A percentile compares a stretch with the other conserved stretches of the same genome.
Conservation (phyloP, 2,329 filamentous ascomycete species). For the Akanthomyces lecanii region DNA sequence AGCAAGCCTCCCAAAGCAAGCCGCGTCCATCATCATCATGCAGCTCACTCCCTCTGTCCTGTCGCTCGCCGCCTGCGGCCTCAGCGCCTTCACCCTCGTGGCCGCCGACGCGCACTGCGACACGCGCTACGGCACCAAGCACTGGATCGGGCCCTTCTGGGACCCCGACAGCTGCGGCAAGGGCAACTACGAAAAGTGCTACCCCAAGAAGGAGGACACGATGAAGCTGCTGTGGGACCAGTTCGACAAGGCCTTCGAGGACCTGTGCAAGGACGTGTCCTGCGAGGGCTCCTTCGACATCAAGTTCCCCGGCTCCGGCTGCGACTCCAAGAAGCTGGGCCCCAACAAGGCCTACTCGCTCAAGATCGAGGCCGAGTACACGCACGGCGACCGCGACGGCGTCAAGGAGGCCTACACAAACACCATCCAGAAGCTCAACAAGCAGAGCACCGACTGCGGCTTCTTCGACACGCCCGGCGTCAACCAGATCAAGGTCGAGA, state of each 20-base stretch:
- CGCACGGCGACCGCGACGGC: conserved; percentile 16
- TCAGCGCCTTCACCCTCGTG: neutral
- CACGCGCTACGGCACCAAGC: conserved; percentile 16
- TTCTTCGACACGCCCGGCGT: conserved; percentile 6
- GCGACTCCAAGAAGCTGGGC: conserved; percentile 12
- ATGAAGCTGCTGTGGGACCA: conserved; percentile 16
- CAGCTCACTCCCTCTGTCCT: neutral
- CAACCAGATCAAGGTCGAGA: conserved; percentile 10
- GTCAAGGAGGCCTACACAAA: conserved; percentile 15
- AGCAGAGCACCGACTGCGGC: conserved; percentile 14
- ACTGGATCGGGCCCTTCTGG: conserved; percentile 16
- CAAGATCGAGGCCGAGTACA: conserved; percentile 15
- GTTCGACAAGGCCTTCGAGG: conserved; percentile 16
- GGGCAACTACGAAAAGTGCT: conserved; percentile 16
- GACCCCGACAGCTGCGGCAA: conserved; percentile 15
- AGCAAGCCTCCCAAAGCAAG: neutral
- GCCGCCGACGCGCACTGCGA: conserved; percentile 13
- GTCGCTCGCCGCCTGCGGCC: conserved; percentile 3
- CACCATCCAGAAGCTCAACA: conserved; percentile 16
- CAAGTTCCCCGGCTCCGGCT: conserved; percentile 14
- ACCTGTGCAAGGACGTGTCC: conserved; percentile 14
- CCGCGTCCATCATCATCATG: neutral
- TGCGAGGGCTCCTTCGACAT: conserved; percentile 15
- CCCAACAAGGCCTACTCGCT: conserved; percentile 14
- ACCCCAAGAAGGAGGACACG: conserved; percentile 14